A percentile compares a stretch with the other conserved stretches of the same genome.
These are phyloP conservation scores for Tetradesmus obliquus DNA, from an alignment of 139 green algal species.

Conservation along the genomic window DNA sequence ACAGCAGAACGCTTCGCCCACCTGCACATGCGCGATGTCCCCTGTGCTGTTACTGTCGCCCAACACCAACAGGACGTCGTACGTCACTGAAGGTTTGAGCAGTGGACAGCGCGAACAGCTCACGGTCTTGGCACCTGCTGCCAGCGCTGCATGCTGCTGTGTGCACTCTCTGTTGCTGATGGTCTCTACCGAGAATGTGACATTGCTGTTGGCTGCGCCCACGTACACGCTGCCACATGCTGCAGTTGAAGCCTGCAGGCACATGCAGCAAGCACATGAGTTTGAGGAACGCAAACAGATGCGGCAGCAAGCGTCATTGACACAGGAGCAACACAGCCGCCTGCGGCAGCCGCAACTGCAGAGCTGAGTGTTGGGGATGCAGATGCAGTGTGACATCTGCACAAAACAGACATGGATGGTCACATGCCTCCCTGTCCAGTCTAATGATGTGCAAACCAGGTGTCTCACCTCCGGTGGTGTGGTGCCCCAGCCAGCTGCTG, in stretches of 20 bases:
- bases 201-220: background rate
- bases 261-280: background rate
- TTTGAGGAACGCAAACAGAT: too few relatives aligned
- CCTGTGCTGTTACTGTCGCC: background rate
- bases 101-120: constrained; percentile 47
- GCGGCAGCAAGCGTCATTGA: too few relatives aligned
- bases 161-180: background rate
- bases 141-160: background rate
- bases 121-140: background rate
- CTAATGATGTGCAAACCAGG: background rate
- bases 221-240: constrained; percentile 43
- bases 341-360: too few relatives aligned
- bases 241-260: constrained; percentile 3
- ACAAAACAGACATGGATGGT: too few relatives aligned
- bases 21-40: background rate
- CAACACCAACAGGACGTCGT: constrained; percentile 44
- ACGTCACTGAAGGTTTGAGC: constrained; percentile 19
- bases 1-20: background rate
- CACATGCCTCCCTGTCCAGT: too few relatives aligned
- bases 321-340: background rate
- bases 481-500: constrained; percentile 8
- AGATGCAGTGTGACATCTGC: too few relatives aligned
- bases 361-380: too few relatives aligned
- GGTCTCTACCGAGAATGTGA: constrained; percentile 14
- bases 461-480: constrained; percentile 25